A percentile compares a stretch with the other conserved stretches of the same genome.
Evolutionary conservation across 768 basidiomycete genomes (phyloP).

Genomic region (Holtermannia corniformis): DNA sequence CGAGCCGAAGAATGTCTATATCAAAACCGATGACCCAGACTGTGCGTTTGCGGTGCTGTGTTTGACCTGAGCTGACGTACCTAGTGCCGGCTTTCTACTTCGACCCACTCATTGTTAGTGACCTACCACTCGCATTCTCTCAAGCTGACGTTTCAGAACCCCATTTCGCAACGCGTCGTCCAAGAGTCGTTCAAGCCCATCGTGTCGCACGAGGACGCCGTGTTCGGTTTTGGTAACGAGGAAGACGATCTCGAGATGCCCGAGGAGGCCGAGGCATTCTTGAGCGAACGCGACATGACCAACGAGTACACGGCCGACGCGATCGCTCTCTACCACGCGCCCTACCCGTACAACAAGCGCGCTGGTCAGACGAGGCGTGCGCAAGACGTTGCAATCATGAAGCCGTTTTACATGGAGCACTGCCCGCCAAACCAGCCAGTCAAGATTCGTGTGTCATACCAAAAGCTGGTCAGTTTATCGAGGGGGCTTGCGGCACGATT

Average conservation of each 20-base stretch:
- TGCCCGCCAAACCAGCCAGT: conserved; percentile 93
- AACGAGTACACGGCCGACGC: conserved; percentile 90
- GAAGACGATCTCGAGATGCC: conserved; percentile 79
- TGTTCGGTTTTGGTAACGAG: conserved; percentile 70
- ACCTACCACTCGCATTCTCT: too few relatives aligned
- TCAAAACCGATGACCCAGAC: conserved; percentile 98
- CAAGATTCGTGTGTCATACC: conserved; percentile 97
- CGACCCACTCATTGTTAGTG: conserved; percentile 93
- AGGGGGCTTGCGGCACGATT: neutral
- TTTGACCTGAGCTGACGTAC: neutral
- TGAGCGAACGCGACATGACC: conserved; percentile 67
- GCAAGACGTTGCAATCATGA: conserved; percentile 89
- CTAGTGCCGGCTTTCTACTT: conserved; percentile 99
- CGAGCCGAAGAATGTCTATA: conserved; percentile 92
- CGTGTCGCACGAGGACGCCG: conserved; percentile 78
- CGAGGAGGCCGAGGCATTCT: conserved; percentile 65
- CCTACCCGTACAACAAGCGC: conserved; percentile 86
- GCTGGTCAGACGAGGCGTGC: conserved; percentile 88
- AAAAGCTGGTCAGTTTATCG: conserved; percentile 63
- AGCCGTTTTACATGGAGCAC: conserved; percentile 98
- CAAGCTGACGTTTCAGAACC: too few relatives aligned
- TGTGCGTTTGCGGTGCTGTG: conserved; percentile 12
- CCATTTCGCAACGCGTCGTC: conserved; percentile 81
- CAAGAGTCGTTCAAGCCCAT: conserved; percentile 71
- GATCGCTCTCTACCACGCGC: conserved; percentile 97